Base-by-base conservation (phyloP, 345 rosid species). In the Heritiera littoralis region DNA sequence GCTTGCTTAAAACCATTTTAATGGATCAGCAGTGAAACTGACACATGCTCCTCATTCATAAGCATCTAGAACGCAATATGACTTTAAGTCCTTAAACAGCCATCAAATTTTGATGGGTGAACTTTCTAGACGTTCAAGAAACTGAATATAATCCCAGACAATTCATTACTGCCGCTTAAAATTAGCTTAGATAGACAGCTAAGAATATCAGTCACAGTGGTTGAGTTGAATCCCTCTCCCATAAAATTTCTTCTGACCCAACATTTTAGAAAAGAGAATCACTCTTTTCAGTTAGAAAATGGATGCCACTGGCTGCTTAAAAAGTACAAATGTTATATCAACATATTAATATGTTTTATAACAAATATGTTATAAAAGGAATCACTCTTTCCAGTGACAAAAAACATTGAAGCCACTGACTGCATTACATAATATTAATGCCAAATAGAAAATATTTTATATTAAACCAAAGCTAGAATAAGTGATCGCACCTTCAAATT, bases 401-500 rank as follows among this genome's bases (percentile, higher is more conserved):
- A 18, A 56, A 56, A 56, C 23, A 56, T 56, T 9, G 6, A 56
- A 43, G 9, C 72, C 52, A 43, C 30, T n/a, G 17, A 73, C 61
- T 7, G 28, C 61, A n/a, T 56, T n/a, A n/a, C 3, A 3, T 18
- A 56, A n/a, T 6, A 56, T 56, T 2, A 18, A 56, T 0, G 61
- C 9, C 61, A 28, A 61, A 61, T 1, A 4, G 5, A 38, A n/a
- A 73, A 5, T 38, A 73, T 38, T 35, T n/a, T 14, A 72, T 3
- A 54, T 51, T 41, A 52, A 3, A 43, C 35, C 52, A 78, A 38
- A 56, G 54, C 38, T 41, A 49, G 70, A 78, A 65, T 17, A 63
- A 58, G 75, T 40, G 51, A 28, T 68, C 80, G 23, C 71, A 92
- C 95, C 92, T 91, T 93, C 76, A 91, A 66, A 81, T 93, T 93